phyloP scores from a whole-genome alignment of 2,329 filamentous ascomycete species.

The Trichoderma oligosporum region DNA sequence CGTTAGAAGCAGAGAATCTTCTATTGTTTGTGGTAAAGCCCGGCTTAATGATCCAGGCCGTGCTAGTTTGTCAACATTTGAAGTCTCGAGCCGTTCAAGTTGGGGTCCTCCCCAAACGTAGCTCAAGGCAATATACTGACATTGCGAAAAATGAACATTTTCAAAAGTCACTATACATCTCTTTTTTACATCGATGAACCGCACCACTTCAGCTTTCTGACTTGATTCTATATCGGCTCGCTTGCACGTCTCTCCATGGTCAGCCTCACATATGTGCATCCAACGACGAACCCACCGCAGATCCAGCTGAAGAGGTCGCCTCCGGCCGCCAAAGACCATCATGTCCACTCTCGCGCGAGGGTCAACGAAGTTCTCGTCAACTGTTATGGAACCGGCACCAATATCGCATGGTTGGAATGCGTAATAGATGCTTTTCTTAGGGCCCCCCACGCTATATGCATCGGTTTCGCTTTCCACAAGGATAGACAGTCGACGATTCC shows the following conservation, averaged over 20 bases:
- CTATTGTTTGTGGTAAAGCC: not conserved
- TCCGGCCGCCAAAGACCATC: not conserved
- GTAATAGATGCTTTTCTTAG: not conserved
- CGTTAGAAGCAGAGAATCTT: not conserved
- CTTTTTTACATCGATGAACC: not conserved
- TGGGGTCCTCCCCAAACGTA: not conserved
- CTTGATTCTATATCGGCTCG: not conserved
- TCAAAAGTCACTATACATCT: not conserved
- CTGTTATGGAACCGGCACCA: not conserved
- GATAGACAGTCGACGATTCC: not conserved
- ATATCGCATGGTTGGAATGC: not conserved
- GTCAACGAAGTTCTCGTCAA: too few relatives aligned
- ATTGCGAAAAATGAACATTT: not conserved
- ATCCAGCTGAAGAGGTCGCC: not conserved
- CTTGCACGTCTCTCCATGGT: not conserved
- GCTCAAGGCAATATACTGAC: not conserved
- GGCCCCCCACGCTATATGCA: not conserved
- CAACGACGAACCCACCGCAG: not conserved
- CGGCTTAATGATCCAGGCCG: not conserved
- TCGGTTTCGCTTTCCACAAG: not conserved
- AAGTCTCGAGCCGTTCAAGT: not conserved
- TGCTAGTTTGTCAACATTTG: too few relatives aligned
- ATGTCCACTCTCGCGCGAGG: too few relatives aligned
- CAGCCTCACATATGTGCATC: not conserved
- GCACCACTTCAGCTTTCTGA: not conserved